phyloP scores from a whole-genome alignment of 441 rosid species.

The Metrosideros polymorpha region DNA sequence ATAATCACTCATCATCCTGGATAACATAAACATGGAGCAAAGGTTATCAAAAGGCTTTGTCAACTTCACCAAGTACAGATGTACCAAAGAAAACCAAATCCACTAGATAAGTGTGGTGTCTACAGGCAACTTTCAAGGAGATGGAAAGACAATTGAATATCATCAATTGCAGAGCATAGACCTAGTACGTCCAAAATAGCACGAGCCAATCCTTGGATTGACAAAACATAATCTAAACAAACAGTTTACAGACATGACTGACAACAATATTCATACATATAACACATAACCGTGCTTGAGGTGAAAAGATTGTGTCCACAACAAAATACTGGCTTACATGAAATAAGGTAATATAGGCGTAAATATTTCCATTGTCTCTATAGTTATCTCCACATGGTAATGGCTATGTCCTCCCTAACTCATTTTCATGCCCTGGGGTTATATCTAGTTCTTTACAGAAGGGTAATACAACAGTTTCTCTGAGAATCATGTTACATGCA shows the following conservation, averaged over 20 bases:
- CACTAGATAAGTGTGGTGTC: background rate
- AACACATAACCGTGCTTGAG: background rate
- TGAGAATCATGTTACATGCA: background rate
- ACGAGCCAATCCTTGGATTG: background rate
- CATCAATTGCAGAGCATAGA: background rate
- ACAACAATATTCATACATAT: background rate
- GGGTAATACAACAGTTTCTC: background rate
- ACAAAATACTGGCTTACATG: background rate
- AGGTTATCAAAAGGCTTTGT: background rate
- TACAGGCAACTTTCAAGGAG: background rate
- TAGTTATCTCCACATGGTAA: background rate
- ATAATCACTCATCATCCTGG: constrained; percentile 83
- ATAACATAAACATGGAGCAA: constrained; percentile 1
- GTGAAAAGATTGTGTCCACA: background rate
- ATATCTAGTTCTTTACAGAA: background rate
- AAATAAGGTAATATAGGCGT: too few species aligned
- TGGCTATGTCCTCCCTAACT: background rate
- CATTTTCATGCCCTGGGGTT: background rate
- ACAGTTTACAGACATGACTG: background rate
- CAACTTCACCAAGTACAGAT: background rate
- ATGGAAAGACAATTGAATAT: background rate
- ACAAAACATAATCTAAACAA: background rate
- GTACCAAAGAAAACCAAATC: background rate
- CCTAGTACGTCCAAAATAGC: too few species aligned
- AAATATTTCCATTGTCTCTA: background rate